Evolutionary conservation across 2,329 filamentous ascomycete genomes (phyloP), one percentile per base, ranked within the genome.

Genomic region (Arthrinium puccinioides): DNA sequence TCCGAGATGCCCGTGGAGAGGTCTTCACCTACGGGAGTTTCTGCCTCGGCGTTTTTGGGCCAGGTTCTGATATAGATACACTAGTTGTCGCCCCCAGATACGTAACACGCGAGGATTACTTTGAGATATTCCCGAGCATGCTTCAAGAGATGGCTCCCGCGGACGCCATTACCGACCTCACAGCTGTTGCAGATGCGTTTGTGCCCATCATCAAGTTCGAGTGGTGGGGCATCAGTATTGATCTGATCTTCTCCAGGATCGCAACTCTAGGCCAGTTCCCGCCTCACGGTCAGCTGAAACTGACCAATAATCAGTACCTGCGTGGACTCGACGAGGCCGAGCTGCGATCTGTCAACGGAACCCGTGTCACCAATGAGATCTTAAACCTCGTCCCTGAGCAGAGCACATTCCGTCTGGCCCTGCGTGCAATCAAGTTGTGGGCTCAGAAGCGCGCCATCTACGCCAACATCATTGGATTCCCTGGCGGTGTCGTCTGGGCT

Each of bases 201-300:
- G 90, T 97, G 7, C 92, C 92, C 32, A 94, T 98, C 57, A 97
- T 98, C 68, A 97, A 96, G 59, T 86, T 97, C 53, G 87, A 94
- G 57, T 87, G 94, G 49, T 79, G 75, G 36, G 86, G 82, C 34
- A 94, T 98, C 57, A 92, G 87, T 59, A 94, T 98, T 56, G 92
- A 98, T 72, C 66, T 98, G 48, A 94, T 97, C 57, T 88, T 89
- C 62, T 84, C 85, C 46, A 74, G 85, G 38, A 76, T 94, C 47
- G 68, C 82, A 42, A 73, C 75, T 15, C 66, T 87, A 47, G 76
- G 78, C 49, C 75, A 87, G 48, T 74, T 94, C 46, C 80, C 85
- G 19, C 59, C 65, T 5, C 74, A 79, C 25, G 72, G 79, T 35
- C 73, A 84, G 42, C 74, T 92, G 43, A 78, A 82, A 38, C 68